Base-by-base conservation (phyloP, 257 asterid species). In the Przewalskia tangutica region DNA sequence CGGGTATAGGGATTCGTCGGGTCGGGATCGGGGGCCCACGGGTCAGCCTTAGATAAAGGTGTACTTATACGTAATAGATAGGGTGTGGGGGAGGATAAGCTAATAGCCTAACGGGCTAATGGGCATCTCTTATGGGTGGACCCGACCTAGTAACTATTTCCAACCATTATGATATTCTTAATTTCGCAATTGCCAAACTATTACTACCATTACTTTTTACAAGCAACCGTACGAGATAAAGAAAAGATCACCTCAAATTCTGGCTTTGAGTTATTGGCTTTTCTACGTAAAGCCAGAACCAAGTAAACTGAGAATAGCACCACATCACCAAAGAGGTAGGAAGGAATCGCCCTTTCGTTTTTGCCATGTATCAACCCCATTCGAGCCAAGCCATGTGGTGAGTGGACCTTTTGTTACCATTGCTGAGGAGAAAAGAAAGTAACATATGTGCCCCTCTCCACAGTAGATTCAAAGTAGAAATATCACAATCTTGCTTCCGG, bases 331-430 rank as follows among this genome's bases (percentile, higher is more conserved):
- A 48, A 73, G 79, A 23, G 59, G 20, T 71, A 12, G 44, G 60
- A 48, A 48, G 42, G 42, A 71, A 46, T 71, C 59, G 7, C 1
- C 20, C 40, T 48, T 71, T 12, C 46, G 59, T 48, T 71, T 55
- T 68, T 80, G 48, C 54, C 36, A 63, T 38, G 5, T 38, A 38
- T 62, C 71, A 77, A 17, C 14, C 55, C 64, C 38, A 56, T 6
- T 9, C 14, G 34, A 77, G 2, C 11, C 6, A 27, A 80, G 62
- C 4, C 80, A 68, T 81, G 68, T 81, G 67, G 66, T 13, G 13
- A 34, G 76, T 58, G 81, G 84, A 82, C 50, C 73, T 42, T 66
- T 66, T 16, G 40, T 53, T 67, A 50, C 63, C 77, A 18, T 71
- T 40, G 40, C 32, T 38, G 40, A 38, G 53, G 55, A 70, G 60